These are phyloP conservation scores for Anthostomella pinea DNA, from an alignment of 2,329 filamentous ascomycete species.

Conservation along the genomic window DNA sequence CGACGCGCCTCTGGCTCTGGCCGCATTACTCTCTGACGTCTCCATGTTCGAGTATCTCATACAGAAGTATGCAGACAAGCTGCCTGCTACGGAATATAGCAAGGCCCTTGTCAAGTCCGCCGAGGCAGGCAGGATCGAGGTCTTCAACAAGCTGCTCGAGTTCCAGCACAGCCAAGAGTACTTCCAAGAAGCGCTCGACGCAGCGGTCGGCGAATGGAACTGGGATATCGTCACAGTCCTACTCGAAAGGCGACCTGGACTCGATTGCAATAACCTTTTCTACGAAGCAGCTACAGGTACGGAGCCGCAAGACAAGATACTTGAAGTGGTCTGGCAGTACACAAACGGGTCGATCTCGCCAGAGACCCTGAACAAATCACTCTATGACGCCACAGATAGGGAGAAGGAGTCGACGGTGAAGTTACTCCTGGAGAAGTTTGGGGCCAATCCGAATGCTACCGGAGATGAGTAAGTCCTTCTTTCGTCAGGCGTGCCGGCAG, in stretches of 20 bases:
- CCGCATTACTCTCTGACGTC: constrained; percentile 36
- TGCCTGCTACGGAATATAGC: constrained; percentile 38
- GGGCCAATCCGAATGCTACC: constrained; percentile 37
- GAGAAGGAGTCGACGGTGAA: constrained; percentile 38
- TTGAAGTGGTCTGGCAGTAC: constrained; percentile 38
- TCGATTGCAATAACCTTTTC: constrained; percentile 37
- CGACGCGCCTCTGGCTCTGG: constrained; percentile 35
- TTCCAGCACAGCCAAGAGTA: constrained; percentile 31
- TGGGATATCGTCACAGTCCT: constrained; percentile 38
- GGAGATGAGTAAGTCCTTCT: constrained; percentile 34
- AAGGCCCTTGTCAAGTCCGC: constrained; percentile 40
- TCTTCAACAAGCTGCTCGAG: constrained; percentile 37
- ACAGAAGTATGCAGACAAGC: constrained; percentile 36
- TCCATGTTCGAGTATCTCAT: constrained; percentile 42
- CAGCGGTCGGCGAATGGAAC: constrained; percentile 32
- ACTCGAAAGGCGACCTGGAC: constrained; percentile 29
- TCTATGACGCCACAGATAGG: constrained; percentile 39
- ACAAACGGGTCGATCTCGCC: constrained; percentile 31
- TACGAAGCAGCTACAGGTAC: constrained; percentile 31
- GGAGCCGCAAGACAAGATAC: constrained; percentile 34
- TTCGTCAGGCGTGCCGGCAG: background rate
- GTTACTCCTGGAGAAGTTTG: constrained; percentile 33
- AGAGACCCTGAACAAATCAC: constrained; percentile 31
- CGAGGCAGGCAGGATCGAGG: constrained; percentile 36
- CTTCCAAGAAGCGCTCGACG: constrained; percentile 34